Base-by-base conservation (phyloP, 371 early-diverging fungal genomes). In the Thermomucor indicae-seudaticae region DNA sequence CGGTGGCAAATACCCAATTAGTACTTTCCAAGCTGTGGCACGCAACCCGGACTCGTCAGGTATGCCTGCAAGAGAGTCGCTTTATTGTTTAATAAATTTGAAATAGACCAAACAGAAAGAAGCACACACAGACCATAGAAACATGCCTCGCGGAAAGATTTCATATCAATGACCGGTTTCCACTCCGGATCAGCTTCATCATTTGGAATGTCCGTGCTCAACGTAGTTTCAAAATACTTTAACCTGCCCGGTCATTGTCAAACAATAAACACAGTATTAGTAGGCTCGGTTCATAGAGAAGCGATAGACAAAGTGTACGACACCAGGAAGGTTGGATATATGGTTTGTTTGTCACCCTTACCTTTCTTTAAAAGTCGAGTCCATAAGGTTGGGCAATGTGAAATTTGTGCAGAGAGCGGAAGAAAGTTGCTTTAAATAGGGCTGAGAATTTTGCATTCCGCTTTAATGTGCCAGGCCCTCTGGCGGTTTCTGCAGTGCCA, bases 1-100 rank as follows among this genome's bases (percentile, higher is more conserved):
- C 25, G 77, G 70, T 23, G 93, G 91, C 45, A 91, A 57, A 64
- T 86, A 86, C 25, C 87, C 81, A 12, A 89, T 65, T 27, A 92
- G 62, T 23, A 87, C 75, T 70, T 85, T 88, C 88, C 88, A 89
- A 47, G 83, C 80, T 44, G 64, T 73, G 37, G 83, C 79, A 43
- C 88, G 79, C 37, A 84, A 63, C 22, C 85, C 80, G 7, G 82
- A 72, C 51, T 79, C 79, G 57, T 89, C 90, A 28, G 89, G 88
- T 52, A 88, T 85, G 11, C 89, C 89, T 88, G 30, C n/a, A 17
- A 3, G 43, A 51, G 40, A 40, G 14, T 12, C 6, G 23, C 17
- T 24, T 28, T 34, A 2, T 46, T 16, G 4, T 20, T 1, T 8
- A 16, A 6, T 41, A 14, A 16, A 3, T 12, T 25, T 22, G 1